A percentile compares a stretch with the other conserved stretches of the same genome.
These are phyloP conservation scores for Collybiopsis confluens DNA, from an alignment of 768 basidiomycete species.

Conservation along the genomic window DNA sequence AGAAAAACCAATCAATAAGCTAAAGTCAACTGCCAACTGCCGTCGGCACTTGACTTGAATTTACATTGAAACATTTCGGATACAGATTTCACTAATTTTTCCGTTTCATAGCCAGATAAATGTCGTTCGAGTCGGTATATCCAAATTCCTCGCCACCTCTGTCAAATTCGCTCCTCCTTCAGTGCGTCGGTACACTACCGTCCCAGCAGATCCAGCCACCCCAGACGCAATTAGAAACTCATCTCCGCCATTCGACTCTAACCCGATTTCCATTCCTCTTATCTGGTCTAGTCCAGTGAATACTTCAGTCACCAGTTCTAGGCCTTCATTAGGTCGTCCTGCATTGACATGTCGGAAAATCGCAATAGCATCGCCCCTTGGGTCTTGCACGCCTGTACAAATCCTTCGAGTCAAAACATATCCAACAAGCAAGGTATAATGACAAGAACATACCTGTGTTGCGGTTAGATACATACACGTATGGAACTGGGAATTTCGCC, in stretches of 20 bases:
- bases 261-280: conserved; percentile 61
- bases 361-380: conserved; percentile 55
- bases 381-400: conserved; percentile 41
- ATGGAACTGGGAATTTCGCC: conserved; percentile 41
- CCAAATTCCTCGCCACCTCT: conserved; percentile 47
- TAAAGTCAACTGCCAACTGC: neutral
- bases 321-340: conserved; percentile 18
- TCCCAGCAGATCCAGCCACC: conserved; percentile 46
- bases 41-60: neutral
- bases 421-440: no score
- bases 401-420: conserved; percentile 71
- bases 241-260: conserved; percentile 40
- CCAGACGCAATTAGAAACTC: conserved; percentile 53
- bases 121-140: conserved; percentile 44
- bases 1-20: neutral
- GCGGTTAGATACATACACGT: no score
- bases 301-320: conserved; percentile 40
- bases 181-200: conserved; percentile 48
- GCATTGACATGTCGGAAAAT: conserved; percentile 43
- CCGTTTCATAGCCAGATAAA: conserved; percentile 58
- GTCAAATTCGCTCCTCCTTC: conserved; percentile 47
- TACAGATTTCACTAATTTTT: no score
- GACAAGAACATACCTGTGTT: no score
- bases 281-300: conserved; percentile 63
- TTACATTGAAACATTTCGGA: no score